These are phyloP conservation scores for Darksidea phi DNA, from an alignment of 495 filamentous ascomycete genomes.

Conservation along the genomic window DNA sequence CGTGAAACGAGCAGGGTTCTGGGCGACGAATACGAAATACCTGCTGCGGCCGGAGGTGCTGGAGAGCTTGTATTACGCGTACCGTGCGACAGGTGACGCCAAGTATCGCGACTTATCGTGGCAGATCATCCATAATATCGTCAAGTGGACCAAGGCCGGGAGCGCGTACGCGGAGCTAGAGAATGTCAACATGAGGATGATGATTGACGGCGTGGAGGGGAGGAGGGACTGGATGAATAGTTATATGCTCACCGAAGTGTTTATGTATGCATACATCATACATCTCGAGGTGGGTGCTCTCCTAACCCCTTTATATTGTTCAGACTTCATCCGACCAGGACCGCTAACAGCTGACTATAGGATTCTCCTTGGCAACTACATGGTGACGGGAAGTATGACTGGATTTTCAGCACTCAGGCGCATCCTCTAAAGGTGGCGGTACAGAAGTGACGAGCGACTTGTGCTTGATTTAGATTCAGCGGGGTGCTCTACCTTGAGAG, in stretches of 20 bases:
- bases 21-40: conserved; percentile 61
- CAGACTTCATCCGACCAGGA: too few relatives aligned
- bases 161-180: conserved; percentile 67
- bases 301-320: too few relatives aligned
- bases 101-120: conserved; percentile 64
- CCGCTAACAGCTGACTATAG: conserved; percentile 12
- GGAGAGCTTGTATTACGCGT: conserved; percentile 86
- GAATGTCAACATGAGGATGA: conserved; percentile 57
- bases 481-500: too few relatives aligned
- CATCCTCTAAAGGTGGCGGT: conserved; percentile 27
- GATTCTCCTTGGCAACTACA: conserved; percentile 16
- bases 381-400: conserved; percentile 13
- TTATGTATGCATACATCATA: conserved; percentile 80
- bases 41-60: conserved; percentile 78
- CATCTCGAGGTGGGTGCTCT: conserved; percentile 39
- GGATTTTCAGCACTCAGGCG: conserved; percentile 33
- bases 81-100: conserved; percentile 66
- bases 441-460: too few relatives aligned
- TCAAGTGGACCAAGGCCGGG: conserved; percentile 58
- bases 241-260: conserved; percentile 83
- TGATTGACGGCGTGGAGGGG: conserved; percentile 53
- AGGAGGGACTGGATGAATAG: conserved; percentile 77
- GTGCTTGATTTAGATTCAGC: too few relatives aligned
- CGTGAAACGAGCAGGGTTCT: conserved; percentile 68
- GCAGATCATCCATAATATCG: conserved; percentile 72